Percentiles rank a stretch among this genome's conserved stretches.
phyloP scores from a whole-genome alignment of 2,329 filamentous ascomycete genomes.

The Zelopaecilomyces penicillatus region DNA sequence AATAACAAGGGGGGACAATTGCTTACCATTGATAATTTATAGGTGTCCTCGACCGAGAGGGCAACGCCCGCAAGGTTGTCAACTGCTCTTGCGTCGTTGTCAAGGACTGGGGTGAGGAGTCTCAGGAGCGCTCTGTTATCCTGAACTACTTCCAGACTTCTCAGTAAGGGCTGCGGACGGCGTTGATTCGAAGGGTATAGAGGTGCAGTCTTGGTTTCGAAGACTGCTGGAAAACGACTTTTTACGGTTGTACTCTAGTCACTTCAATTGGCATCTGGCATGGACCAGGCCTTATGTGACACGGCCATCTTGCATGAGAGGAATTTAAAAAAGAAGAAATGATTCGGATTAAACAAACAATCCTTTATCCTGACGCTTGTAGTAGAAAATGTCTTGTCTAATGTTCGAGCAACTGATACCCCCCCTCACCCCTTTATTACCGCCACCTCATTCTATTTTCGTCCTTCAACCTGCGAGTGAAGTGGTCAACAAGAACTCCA shows the following conservation, averaged over 20 bases:
- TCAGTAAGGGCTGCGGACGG: constrained; percentile 41
- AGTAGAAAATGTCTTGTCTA: too few relatives aligned
- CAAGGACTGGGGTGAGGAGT: constrained; percentile 99
- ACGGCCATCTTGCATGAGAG: constrained; percentile 27
- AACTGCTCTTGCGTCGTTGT: constrained; percentile 99
- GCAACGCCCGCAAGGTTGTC: constrained; percentile 99
- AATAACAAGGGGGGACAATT: constrained; percentile 2
- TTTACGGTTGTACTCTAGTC: constrained; percentile 38
- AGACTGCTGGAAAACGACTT: constrained; percentile 23
- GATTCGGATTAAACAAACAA: constrained; percentile 7
- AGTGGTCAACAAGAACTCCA: too few relatives aligned
- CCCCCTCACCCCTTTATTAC: too few relatives aligned
- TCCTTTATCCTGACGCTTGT: too few relatives aligned
- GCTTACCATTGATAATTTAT: constrained; percentile 21
- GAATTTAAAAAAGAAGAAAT: constrained; percentile 34
- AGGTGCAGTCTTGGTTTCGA: constrained; percentile 26
- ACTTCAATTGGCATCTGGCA: constrained; percentile 31
- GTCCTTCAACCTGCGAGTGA: constrained; percentile 5
- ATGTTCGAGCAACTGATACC: too few relatives aligned
- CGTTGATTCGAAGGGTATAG: constrained; percentile 32
- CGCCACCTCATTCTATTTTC: background rate
- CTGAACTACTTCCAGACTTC: constrained; percentile 99
- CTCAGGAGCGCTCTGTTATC: constrained; percentile 95
- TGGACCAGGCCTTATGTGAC: constrained; percentile 19
- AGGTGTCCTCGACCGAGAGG: constrained; percentile 98